A percentile compares a stretch with the other conserved stretches of the same genome.
phyloP scores from a whole-genome alignment of 2,329 filamentous ascomycete genomes.

The Xylariomycetidae sp. region DNA sequence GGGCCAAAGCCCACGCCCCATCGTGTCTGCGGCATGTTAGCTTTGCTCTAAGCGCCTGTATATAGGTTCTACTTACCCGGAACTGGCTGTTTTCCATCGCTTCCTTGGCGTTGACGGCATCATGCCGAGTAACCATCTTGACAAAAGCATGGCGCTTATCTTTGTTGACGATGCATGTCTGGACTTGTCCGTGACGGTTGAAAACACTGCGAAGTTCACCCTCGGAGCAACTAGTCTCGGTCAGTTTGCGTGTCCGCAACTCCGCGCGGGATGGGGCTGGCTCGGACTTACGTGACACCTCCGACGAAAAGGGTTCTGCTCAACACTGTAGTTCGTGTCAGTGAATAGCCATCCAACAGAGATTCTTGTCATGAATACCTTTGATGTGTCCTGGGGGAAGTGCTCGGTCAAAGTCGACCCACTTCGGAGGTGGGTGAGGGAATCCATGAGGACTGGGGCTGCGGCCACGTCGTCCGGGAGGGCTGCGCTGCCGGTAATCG shows the following conservation, averaged over 20 bases:
- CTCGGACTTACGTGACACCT: conserved; percentile 84
- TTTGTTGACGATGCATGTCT: conserved; percentile 96
- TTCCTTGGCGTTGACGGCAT: conserved; percentile 77
- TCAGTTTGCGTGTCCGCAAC: conserved; percentile 19
- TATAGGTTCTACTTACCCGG: conserved; percentile 46
- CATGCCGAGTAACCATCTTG: conserved; percentile 89
- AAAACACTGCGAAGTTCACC: conserved; percentile 78
- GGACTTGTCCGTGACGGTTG: conserved; percentile 74
- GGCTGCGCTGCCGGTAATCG: conserved; percentile 86
- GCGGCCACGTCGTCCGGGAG: conserved; percentile 60
- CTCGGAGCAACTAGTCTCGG: conserved; percentile 59
- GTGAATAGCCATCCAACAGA: conserved; percentile 7
- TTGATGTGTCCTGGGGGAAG: conserved; percentile 77
- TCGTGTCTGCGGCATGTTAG: conserved; percentile 57
- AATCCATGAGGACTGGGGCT: conserved; percentile 49
- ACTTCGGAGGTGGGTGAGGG: conserved; percentile 48
- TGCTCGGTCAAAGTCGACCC: conserved; percentile 70
- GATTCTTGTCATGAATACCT: conserved; percentile 33
- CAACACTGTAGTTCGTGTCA: conserved; percentile 51
- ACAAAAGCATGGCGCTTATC: conserved; percentile 98
- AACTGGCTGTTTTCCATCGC: conserved; percentile 80
- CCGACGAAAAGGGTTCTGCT: conserved; percentile 96
- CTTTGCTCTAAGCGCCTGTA: background rate
- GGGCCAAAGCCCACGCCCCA: conserved; percentile 98
- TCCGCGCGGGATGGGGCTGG: conserved; percentile 2